Evolutionary conservation across 2,329 filamentous ascomycete species (phyloP).

Genomic region (Fusarium sp.): DNA sequence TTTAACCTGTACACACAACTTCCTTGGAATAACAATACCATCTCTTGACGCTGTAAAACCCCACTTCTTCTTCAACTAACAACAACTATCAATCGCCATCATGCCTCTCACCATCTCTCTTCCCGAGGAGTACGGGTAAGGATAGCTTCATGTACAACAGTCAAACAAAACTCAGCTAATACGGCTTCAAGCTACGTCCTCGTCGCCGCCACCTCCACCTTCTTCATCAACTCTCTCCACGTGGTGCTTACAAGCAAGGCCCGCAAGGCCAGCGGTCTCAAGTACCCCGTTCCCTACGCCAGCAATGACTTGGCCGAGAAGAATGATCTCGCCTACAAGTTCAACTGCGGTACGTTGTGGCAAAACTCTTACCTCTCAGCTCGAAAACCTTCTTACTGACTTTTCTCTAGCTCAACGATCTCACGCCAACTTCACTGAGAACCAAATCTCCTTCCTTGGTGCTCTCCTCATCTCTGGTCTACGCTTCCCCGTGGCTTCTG

Average conservation of each 20-base stretch:
- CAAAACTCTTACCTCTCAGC: not conserved
- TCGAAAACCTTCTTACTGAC: constrained; percentile 2
- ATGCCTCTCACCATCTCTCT: constrained; percentile 60
- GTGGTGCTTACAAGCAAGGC: constrained; percentile 56
- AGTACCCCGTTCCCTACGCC: constrained; percentile 70
- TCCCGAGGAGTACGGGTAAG: constrained; percentile 64
- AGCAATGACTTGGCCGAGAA: constrained; percentile 64
- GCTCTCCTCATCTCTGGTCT: constrained; percentile 68
- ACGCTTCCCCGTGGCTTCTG: constrained; percentile 62
- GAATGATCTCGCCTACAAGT: constrained; percentile 64
- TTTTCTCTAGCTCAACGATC: constrained; percentile 63
- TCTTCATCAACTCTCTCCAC: constrained; percentile 70
- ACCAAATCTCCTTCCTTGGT: constrained; percentile 64
- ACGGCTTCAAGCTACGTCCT: constrained; percentile 70
- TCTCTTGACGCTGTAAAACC: not conserved
- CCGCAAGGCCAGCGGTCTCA: constrained; percentile 65
- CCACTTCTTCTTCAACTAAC: not conserved
- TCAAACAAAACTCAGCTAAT: constrained; percentile 1
- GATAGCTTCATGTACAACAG: not conserved
- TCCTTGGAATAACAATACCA: not conserved
- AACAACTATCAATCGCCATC: constrained; percentile 34
- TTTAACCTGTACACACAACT: constrained; percentile 7
- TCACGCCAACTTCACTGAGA: constrained; percentile 74
- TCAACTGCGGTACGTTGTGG: constrained; percentile 69
- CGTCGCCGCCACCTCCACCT: constrained; percentile 65